Percentiles rank a stretch among this genome's conserved stretches.
These are phyloP conservation scores for Mycena albidolilacea DNA, from an alignment of 768 basidiomycete genomes.

Conservation along the genomic window DNA sequence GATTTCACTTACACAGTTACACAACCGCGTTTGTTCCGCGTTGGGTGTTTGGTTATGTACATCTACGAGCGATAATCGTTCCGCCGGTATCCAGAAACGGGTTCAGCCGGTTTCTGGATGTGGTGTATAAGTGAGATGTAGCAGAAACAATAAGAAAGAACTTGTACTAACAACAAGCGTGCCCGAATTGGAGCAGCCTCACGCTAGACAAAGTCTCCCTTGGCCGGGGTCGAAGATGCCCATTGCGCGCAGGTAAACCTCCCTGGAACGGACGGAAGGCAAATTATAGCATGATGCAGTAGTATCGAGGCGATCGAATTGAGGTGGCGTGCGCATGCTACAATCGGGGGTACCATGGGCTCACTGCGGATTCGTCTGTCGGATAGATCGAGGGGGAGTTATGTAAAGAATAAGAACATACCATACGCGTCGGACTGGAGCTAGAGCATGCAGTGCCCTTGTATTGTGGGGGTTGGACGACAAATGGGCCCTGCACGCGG, in stretches of 20 bases:
- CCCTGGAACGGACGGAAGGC: not conserved
- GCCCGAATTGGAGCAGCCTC: not conserved
- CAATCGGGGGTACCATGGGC: constrained; percentile 10
- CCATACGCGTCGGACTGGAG: constrained; percentile 16
- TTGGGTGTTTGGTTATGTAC: not conserved
- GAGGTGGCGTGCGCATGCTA: not conserved
- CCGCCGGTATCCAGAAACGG: not conserved
- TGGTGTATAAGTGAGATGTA: no score
- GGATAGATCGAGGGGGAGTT: constrained; percentile 4
- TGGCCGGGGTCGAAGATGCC: not conserved
- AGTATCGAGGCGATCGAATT: not conserved
- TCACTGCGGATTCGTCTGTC: not conserved
- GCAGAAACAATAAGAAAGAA: not conserved
- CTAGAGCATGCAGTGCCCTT: constrained; percentile 10
- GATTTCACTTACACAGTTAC: no score
- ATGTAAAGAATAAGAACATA: constrained; percentile 28
- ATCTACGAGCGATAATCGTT: not conserved
- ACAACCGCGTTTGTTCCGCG: not conserved
- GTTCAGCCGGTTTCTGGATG: no score
- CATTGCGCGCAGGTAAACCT: not conserved
- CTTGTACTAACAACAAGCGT: no score
- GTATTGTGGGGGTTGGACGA: not conserved
- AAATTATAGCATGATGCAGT: not conserved
- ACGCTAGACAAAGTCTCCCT: not conserved
- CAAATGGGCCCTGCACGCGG: constrained; percentile 7